These are phyloP conservation scores for Solanum hybrid DNA, from an alignment of 305 asterid species.

Conservation along the genomic window DNA sequence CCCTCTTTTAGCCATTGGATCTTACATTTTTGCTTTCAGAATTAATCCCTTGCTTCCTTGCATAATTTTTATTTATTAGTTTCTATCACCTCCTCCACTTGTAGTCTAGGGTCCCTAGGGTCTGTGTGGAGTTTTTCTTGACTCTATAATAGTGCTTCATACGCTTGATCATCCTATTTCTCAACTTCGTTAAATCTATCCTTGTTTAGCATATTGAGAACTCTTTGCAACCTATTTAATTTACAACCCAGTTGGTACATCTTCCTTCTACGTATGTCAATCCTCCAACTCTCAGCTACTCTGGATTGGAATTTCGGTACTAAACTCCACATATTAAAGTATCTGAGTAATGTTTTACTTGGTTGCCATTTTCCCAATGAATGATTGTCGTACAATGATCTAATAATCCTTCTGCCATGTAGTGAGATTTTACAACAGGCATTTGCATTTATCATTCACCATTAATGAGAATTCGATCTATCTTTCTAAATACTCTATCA, in stretches of 20 bases:
- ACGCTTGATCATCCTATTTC: not conserved
- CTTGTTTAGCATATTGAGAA: not conserved
- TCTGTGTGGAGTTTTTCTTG: not conserved
- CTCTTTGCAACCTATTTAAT: not conserved
- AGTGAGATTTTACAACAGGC: too few species aligned
- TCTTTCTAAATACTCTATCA: not conserved
- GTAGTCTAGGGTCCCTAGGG: not conserved
- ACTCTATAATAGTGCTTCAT: not conserved
- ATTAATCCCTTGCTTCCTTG: not conserved
- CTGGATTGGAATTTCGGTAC: not conserved
- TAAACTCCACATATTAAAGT: too few species aligned
- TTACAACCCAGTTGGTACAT: not conserved
- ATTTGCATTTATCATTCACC: not conserved
- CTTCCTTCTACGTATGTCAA: not conserved
- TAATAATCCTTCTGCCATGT: not conserved
- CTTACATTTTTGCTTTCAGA: not conserved
- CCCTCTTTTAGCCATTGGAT: not conserved
- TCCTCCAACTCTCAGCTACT: not conserved
- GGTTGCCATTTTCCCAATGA: not conserved
- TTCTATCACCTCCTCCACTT: not conserved
- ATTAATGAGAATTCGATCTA: not conserved
- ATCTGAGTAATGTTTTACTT: too few species aligned
- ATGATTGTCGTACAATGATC: not conserved
- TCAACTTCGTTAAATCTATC: not conserved
- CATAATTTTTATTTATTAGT: not conserved